These are phyloP conservation scores for Kalmusia sp. DNA, from an alignment of 2,329 filamentous ascomycete genomes.

Conservation along the genomic window DNA sequence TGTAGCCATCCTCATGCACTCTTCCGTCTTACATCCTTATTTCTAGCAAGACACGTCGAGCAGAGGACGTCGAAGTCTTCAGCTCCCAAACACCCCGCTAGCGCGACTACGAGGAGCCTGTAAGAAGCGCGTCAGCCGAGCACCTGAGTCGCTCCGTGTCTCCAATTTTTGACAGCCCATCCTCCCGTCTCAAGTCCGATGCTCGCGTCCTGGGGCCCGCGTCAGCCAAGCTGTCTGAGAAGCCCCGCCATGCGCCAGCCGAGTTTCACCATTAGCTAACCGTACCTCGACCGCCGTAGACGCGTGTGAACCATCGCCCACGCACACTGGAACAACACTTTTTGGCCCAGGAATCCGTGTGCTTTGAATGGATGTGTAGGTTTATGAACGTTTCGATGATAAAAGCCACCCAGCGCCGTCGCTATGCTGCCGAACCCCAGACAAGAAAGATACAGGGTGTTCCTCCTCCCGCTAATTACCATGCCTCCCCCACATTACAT, in stretches of 20 bases:
- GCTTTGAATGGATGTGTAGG: too few species aligned
- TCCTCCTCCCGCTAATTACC: slow-evolving; percentile 4
- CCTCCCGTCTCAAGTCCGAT: slow-evolving; percentile 16
- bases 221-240: slow-evolving; percentile 21
- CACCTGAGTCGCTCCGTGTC: slow-evolving; percentile 7
- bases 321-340: background rate
- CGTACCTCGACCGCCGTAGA: slow-evolving; percentile 11
- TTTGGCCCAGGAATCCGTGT: background rate
- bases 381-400: background rate
- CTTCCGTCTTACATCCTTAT: slow-evolving; percentile 8
- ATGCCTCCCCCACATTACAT: background rate
- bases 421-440: slow-evolving; percentile 36
- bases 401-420: slow-evolving; percentile 32
- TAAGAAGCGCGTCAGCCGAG: slow-evolving; percentile 1
- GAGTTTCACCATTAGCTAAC: slow-evolving; percentile 23
- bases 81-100: too few species aligned
- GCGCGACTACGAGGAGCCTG: too few species aligned
- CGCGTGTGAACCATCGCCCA: slow-evolving; percentile 14
- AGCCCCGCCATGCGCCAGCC: slow-evolving; percentile 13
- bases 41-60: too few species aligned
- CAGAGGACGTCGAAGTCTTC: background rate
- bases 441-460: slow-evolving; percentile 12
- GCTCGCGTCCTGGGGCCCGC: background rate
- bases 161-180: slow-evolving; percentile 6
- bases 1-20: background rate